A percentile compares a stretch with the other conserved stretches of the same genome.
Conservation (phyloP, 2,329 filamentous ascomycete genomes). For the Furcasterigmium sp. region DNA sequence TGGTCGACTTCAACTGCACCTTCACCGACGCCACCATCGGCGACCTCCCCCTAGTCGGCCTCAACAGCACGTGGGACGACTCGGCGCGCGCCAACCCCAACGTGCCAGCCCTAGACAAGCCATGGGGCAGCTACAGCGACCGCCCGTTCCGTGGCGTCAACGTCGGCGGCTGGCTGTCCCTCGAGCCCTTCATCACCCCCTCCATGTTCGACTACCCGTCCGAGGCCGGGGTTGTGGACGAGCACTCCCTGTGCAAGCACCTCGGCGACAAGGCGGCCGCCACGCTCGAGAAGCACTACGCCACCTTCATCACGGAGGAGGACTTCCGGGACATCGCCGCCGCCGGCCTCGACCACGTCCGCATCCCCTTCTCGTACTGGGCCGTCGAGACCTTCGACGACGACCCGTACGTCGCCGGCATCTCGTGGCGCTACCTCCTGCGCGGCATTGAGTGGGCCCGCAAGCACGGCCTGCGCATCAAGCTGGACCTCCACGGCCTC, state of each 20-base stretch:
- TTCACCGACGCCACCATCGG: conserved; percentile 65
- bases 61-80: conserved; percentile 66
- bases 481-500: conserved; percentile 54
- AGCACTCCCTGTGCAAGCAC: conserved; percentile 43
- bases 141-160: conserved; percentile 67
- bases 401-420: conserved; percentile 38
- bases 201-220: conserved; percentile 56
- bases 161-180: conserved; percentile 66
- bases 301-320: conserved; percentile 38
- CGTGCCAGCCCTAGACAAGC: conserved; percentile 57
- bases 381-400: conserved; percentile 44
- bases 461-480: conserved; percentile 45
- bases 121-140: conserved; percentile 57
- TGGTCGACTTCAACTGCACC: conserved; percentile 67
- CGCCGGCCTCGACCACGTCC: conserved; percentile 53
- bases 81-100: conserved; percentile 57
- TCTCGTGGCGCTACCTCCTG: conserved; percentile 40
- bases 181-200: conserved; percentile 73
- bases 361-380: conserved; percentile 57
- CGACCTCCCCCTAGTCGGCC: conserved; percentile 63
- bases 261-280: conserved; percentile 39
- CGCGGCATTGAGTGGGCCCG: conserved; percentile 52
- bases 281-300: conserved; percentile 43
- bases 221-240: conserved; percentile 34
- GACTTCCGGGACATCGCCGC: conserved; percentile 53